phyloP scores from a whole-genome alignment of 1,284 basidiomycete genomes.

The Ganoderma lingzhi region DNA sequence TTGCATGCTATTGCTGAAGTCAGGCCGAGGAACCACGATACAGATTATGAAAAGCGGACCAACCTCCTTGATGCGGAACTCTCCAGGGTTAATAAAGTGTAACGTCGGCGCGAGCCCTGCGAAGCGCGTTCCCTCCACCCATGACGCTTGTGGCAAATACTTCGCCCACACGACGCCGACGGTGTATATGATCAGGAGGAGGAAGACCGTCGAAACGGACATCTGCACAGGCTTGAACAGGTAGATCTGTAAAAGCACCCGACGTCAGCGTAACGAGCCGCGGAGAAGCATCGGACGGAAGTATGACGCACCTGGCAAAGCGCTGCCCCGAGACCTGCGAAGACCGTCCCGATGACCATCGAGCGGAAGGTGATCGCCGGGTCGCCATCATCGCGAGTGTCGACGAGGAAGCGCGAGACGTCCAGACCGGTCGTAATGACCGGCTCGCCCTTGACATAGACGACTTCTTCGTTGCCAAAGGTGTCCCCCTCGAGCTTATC shows the following conservation, averaged over 20 bases:
- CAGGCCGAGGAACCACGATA: not conserved
- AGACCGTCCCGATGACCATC: slow-evolving; percentile 60
- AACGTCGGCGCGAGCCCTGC: slow-evolving; percentile 49
- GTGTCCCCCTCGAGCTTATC: slow-evolving; percentile 24
- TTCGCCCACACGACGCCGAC: slow-evolving; percentile 61
- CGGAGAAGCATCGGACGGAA: not conserved
- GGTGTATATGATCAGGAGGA: slow-evolving; percentile 65
- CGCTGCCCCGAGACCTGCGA: slow-evolving; percentile 63
- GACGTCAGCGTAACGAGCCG: not conserved
- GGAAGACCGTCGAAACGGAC: slow-evolving; percentile 62
- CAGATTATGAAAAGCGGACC: slow-evolving; percentile 19
- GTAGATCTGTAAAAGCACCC: slow-evolving; percentile 53
- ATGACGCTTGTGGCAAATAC: slow-evolving; percentile 48
- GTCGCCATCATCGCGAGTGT: slow-evolving; percentile 69
- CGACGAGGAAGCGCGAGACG: slow-evolving; percentile 66
- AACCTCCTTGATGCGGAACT: slow-evolving; percentile 70
- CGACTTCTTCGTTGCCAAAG: slow-evolving; percentile 40
- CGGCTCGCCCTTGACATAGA: slow-evolving; percentile 59
- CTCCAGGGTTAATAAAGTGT: slow-evolving; percentile 64
- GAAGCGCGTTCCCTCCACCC: slow-evolving; percentile 52
- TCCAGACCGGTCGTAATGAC: slow-evolving; percentile 62
- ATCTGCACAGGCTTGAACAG: slow-evolving; percentile 67
- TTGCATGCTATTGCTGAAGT: slow-evolving; percentile 55
- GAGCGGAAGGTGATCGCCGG: slow-evolving; percentile 66
- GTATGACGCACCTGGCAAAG: slow-evolving; percentile 50